These are phyloP conservation scores for Quercus robur DNA, from an alignment of 306 rosid genomes.

Conservation along the genomic window DNA sequence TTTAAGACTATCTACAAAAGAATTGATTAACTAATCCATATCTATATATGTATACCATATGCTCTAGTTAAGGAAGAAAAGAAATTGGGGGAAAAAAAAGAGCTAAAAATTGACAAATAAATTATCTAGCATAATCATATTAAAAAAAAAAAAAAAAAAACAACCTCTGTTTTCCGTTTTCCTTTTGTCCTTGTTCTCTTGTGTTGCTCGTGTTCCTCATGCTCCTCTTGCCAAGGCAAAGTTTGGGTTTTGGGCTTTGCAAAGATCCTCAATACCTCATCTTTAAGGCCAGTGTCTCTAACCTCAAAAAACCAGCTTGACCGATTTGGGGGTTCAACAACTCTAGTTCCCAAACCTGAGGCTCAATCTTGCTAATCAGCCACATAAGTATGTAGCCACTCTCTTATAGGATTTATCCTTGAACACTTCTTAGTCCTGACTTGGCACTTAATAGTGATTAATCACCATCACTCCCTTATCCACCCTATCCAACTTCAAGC, in stretches of 20 bases:
- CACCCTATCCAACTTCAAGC: no score
- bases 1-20: slow-evolving; percentile 3
- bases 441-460: no score
- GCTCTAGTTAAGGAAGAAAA: neutral
- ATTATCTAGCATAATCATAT: neutral
- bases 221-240: slow-evolving; percentile 53
- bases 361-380: slow-evolving; percentile 72
- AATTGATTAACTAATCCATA: neutral
- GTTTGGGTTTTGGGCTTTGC: slow-evolving; percentile 27
- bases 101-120: neutral
- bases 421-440: slow-evolving; percentile 37
- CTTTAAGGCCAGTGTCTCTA: slow-evolving; percentile 38
- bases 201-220: neutral
- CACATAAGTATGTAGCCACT: slow-evolving; percentile 64
- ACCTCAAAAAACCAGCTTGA: slow-evolving; percentile 66
- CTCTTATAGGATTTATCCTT: slow-evolving; percentile 70
- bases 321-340: slow-evolving; percentile 66
- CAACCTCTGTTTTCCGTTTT: no score
- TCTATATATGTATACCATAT: neutral
- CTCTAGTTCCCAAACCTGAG: slow-evolving; percentile 66
- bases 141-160: no score
- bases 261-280: slow-evolving; percentile 36
- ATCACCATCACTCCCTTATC: no score
- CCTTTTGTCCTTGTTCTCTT: neutral
- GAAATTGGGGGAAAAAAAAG: neutral